These are phyloP conservation scores for Begonia masoniana DNA, from an alignment of 306 rosid species.

Conservation along the genomic window DNA sequence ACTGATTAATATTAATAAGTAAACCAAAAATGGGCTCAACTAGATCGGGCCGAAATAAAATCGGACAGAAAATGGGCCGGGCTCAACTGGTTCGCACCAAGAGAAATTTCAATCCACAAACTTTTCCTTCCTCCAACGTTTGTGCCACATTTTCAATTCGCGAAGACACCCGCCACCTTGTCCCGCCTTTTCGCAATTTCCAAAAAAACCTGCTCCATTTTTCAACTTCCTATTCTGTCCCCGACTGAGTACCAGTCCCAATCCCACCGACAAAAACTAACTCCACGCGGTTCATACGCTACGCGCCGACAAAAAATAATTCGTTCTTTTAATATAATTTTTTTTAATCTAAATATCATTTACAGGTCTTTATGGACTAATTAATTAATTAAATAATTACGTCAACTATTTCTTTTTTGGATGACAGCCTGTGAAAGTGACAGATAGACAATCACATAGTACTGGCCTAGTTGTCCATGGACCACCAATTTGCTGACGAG, in stretches of 20 bases:
- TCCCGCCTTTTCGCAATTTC: not conserved
- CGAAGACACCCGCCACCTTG: not conserved
- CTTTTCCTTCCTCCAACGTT: no score
- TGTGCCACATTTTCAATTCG: no score
- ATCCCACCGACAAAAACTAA: not conserved
- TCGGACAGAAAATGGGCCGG: no score
- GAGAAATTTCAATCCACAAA: no score
- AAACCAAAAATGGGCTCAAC: no score
- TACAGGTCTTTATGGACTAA: no score
- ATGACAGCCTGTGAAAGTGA: conserved; percentile 3
- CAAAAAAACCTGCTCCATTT: not conserved
- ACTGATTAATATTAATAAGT: no score
- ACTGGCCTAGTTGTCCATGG: not conserved
- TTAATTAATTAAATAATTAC: not conserved
- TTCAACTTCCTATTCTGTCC: not conserved
- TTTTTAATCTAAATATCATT: not conserved
- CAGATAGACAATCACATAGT: not conserved
- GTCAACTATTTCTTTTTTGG: not conserved
- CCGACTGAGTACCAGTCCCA: not conserved
- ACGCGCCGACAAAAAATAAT: no score
- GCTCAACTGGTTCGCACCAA: no score
- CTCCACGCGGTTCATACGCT: no score
- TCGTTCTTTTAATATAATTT: no score
- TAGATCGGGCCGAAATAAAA: no score
- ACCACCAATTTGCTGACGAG: not conserved